Conservation (phyloP, 208 protist species). For the Wallacemonas rigidus region DNA sequence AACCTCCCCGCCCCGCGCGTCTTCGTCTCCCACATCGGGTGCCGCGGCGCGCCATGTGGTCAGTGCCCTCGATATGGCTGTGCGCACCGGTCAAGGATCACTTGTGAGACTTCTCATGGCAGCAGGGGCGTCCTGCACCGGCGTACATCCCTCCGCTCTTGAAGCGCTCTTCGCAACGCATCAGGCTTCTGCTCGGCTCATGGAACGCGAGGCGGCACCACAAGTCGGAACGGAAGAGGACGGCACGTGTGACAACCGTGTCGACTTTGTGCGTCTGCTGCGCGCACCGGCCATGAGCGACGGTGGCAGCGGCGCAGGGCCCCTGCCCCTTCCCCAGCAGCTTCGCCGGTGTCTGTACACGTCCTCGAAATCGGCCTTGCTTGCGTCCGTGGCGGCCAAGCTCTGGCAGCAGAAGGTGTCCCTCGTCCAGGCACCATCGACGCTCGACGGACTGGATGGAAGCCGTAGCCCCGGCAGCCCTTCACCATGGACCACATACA, state of each 20-base stretch:
- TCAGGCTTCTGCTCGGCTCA: neutral
- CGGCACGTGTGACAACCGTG: neutral
- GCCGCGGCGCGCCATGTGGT: neutral
- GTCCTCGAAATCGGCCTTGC: slow-evolving; percentile 1
- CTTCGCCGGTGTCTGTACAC: slow-evolving; percentile 6
- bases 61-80: slow-evolving; percentile 8
- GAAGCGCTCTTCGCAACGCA: neutral
- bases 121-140: slow-evolving; percentile 14
- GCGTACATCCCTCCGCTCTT: slow-evolving; percentile 15
- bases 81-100: neutral
- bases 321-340: neutral
- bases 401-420: slow-evolving; percentile 51
- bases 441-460: no score
- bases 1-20: no score
- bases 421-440: neutral
- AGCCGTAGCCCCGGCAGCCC: neutral
- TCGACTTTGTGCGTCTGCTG: neutral
- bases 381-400: slow-evolving; percentile 36
- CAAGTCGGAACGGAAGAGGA: neutral
- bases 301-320: neutral
- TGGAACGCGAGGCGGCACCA: no score
- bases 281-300: neutral
- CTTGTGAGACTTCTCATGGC: slow-evolving; percentile 12
- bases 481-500: neutral
- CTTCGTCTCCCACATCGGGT: neutral